phyloP scores from a whole-genome alignment of 1,284 basidiomycete genomes.

The Ustilago vetiveriae region DNA sequence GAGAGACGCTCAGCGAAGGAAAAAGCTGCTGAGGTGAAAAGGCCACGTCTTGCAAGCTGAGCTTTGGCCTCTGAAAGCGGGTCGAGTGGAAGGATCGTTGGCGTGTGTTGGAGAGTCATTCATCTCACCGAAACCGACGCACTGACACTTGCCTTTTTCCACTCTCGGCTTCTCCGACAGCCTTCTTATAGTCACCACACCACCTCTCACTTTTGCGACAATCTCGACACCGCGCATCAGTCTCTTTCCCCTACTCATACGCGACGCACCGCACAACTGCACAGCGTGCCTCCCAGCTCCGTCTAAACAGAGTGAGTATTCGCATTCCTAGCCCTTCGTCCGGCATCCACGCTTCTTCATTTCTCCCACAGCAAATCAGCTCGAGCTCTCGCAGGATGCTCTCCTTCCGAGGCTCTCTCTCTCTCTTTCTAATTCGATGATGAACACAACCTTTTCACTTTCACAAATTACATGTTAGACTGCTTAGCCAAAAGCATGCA shows the following conservation, averaged over 20 bases:
- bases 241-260: neutral
- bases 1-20: constrained; percentile 36
- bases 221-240: too few species aligned
- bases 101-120: neutral
- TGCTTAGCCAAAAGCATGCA: constrained; percentile 43
- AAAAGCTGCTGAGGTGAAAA: constrained; percentile 1
- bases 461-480: constrained; percentile 53
- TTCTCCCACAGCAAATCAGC: neutral
- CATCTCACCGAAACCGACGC: neutral
- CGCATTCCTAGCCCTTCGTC: too few species aligned
- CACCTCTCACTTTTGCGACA: too few species aligned
- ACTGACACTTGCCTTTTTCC: neutral
- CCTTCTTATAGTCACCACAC: constrained; percentile 16
- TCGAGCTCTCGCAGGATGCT: neutral
- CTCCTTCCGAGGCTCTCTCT: neutral
- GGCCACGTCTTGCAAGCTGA: constrained; percentile 11
- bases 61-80: neutral
- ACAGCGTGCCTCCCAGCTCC: too few species aligned
- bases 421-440: constrained; percentile 6
- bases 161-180: neutral
- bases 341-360: constrained; percentile 4
- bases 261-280: too few species aligned
- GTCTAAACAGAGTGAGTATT: too few species aligned
- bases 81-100: too few species aligned
- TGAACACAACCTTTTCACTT: constrained; percentile 52